Evolutionary conservation across 768 basidiomycete genomes (phyloP).

Genomic region (Leccinum uliginosum): DNA sequence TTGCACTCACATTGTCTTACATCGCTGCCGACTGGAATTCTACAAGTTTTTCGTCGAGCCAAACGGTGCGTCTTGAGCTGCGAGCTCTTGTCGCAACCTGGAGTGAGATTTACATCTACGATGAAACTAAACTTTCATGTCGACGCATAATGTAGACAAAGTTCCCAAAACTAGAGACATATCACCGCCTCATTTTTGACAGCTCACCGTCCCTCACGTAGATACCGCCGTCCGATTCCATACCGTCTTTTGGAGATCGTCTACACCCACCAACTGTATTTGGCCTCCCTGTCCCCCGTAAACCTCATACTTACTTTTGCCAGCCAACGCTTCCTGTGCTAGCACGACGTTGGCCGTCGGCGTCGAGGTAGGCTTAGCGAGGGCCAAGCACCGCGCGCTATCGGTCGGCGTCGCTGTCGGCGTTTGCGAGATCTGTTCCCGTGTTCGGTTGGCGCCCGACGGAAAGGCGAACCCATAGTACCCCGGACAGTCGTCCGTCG

Average conservation of each 20-base stretch:
- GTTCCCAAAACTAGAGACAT: neutral
- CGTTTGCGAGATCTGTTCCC: slow-evolving; percentile 25
- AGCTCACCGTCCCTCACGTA: neutral
- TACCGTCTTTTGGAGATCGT: slow-evolving; percentile 14
- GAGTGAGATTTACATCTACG: neutral
- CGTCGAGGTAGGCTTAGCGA: slow-evolving; percentile 27
- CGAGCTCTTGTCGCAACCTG: too few species aligned
- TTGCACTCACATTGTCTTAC: too few species aligned
- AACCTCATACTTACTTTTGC: slow-evolving; percentile 7
- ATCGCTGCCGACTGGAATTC: too few species aligned
- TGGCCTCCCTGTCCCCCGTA: slow-evolving; percentile 11
- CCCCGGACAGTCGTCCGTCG: slow-evolving; percentile 25
- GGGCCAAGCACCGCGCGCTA: slow-evolving; percentile 22
- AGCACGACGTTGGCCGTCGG: slow-evolving; percentile 17
- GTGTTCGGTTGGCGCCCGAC: slow-evolving; percentile 25
- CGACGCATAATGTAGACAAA: neutral
- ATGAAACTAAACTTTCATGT: neutral
- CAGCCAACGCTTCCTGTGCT: slow-evolving; percentile 7
- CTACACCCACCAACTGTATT: slow-evolving; percentile 10
- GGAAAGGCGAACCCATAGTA: slow-evolving; percentile 32
- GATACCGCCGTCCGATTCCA: slow-evolving; percentile 20
- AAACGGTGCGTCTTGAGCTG: neutral
- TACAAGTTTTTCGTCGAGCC: neutral
- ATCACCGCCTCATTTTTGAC: neutral
- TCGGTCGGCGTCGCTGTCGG: slow-evolving; percentile 26